Evolutionary conservation across 139 green algal species (phyloP).

Genomic region (Chlamydomonas schloesseri): DNA sequence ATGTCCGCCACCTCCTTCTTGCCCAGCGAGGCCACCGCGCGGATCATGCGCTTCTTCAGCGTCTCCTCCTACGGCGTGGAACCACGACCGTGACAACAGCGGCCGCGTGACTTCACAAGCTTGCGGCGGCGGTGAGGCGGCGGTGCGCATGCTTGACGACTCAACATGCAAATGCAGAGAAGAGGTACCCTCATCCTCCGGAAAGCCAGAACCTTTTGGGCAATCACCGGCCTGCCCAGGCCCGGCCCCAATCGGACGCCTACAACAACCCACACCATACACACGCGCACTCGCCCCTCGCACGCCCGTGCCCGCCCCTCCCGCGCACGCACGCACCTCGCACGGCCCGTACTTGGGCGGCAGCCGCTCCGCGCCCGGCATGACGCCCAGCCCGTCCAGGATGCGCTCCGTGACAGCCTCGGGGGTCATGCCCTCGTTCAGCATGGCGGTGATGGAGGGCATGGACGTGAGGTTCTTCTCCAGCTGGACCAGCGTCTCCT

Average conservation of each 20-base stretch:
- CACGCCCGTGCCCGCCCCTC: no score
- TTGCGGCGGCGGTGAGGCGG: no score
- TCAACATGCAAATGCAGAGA: no score
- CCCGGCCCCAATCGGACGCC: no score
- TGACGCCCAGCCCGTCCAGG: slow-evolving; percentile 71
- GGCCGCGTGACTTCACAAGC: no score
- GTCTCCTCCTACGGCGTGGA: slow-evolving; percentile 9
- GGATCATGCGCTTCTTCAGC: slow-evolving; percentile 80
- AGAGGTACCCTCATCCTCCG: no score
- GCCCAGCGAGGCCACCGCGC: slow-evolving; percentile 72
- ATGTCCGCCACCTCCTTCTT: slow-evolving; percentile 76
- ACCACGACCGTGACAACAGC: no score
- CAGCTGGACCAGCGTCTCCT: slow-evolving; percentile 86
- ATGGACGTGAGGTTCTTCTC: slow-evolving; percentile 81
- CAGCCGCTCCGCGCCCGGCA: slow-evolving; percentile 3
- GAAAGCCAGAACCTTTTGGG: no score
- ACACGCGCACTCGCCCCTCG: no score
- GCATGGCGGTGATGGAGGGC: slow-evolving; percentile 73
- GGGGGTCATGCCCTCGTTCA: slow-evolving; percentile 71
- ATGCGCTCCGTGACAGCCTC: slow-evolving; percentile 76
- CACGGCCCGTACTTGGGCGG: slow-evolving; percentile 83
- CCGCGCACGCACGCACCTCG: slow-evolving; percentile 39
- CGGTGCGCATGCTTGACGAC: no score
- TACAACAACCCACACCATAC: no score
- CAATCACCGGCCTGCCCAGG: no score